These are phyloP conservation scores for Globomyces sp. DNA, from an alignment of 371 early-diverging fungal genomes.

Conservation along the genomic window DNA sequence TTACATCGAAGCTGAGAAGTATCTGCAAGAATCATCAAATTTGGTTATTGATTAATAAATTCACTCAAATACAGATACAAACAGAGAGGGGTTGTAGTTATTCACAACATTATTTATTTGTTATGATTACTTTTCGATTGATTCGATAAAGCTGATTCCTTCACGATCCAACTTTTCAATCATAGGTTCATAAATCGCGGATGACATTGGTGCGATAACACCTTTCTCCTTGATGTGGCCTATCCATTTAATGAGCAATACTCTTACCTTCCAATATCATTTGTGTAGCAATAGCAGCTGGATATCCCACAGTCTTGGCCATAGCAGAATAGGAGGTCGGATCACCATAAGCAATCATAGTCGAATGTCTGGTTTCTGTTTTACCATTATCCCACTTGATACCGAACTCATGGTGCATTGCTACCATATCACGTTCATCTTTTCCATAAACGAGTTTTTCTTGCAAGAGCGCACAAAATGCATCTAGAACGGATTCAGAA, in stretches of 20 bases:
- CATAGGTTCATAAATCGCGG: slow-evolving; percentile 86
- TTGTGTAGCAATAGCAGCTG: slow-evolving; percentile 94
- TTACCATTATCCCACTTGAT: slow-evolving; percentile 60
- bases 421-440: slow-evolving; percentile 95
- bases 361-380: slow-evolving; percentile 80
- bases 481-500: slow-evolving; percentile 67
- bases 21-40: slow-evolving; percentile 17
- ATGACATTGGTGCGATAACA: slow-evolving; percentile 91
- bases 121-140: background rate
- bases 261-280: slow-evolving; percentile 68
- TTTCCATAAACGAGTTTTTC: slow-evolving; percentile 86
- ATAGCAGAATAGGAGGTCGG: slow-evolving; percentile 90
- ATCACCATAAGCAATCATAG: slow-evolving; percentile 89
- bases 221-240: slow-evolving; percentile 62
- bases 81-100: background rate
- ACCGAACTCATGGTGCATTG: slow-evolving; percentile 93
- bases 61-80: background rate
- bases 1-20: slow-evolving; percentile 54
- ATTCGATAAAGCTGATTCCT: slow-evolving; percentile 58
- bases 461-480: slow-evolving; percentile 93
- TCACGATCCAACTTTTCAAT: slow-evolving; percentile 83
- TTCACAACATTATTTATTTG: background rate
- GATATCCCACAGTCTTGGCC: slow-evolving; percentile 97
- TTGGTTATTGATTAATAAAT: too few species aligned
- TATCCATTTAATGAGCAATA: too few species aligned